Conservation (phyloP, 139 green algal species). For the Chlorella sorokiniana region DNA sequence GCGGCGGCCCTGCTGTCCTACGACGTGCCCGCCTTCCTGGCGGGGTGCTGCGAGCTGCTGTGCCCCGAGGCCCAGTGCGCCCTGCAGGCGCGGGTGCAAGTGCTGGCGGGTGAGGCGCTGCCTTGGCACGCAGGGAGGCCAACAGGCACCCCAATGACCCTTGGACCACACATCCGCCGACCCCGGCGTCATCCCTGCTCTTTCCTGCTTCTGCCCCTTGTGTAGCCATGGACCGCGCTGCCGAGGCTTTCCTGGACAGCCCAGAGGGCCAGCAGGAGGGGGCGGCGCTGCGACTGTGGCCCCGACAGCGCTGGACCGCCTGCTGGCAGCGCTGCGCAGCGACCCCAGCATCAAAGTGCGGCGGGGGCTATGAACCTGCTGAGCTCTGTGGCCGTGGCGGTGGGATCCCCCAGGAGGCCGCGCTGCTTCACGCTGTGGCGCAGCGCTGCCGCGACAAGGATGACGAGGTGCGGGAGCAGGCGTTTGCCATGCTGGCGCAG, state of each 20-base stretch:
- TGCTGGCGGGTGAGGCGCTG: slow-evolving; percentile 5
- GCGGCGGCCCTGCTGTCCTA: slow-evolving; percentile 9
- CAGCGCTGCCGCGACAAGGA: slow-evolving; percentile 24
- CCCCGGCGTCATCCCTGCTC: not conserved
- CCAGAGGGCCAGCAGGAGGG: not conserved
- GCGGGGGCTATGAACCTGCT: slow-evolving; percentile 15
- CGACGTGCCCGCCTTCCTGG: slow-evolving; percentile 17
- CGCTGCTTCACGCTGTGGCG: not conserved
- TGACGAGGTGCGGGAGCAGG: not conserved
- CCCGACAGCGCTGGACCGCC: not conserved
- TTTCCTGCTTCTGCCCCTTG: not conserved
- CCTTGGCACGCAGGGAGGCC: not conserved
- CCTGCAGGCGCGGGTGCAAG: slow-evolving; percentile 21
- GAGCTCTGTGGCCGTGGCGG: not conserved
- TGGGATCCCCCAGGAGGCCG: slow-evolving; percentile 12
- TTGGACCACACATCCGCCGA: not conserved
- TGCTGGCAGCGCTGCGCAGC: slow-evolving; percentile 5
- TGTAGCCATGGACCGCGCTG: slow-evolving; percentile 15
- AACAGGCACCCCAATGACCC: not conserved
- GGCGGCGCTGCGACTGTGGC: not conserved
- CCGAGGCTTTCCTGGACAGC: not conserved
- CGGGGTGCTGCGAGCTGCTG: slow-evolving; percentile 36
- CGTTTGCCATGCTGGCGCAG: slow-evolving; percentile 10
- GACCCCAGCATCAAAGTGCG: slow-evolving; percentile 27
- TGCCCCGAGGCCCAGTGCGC: slow-evolving; percentile 4